These are phyloP conservation scores for Mitragyna speciosa DNA, from an alignment of 257 asterid genomes.

Conservation along the genomic window DNA sequence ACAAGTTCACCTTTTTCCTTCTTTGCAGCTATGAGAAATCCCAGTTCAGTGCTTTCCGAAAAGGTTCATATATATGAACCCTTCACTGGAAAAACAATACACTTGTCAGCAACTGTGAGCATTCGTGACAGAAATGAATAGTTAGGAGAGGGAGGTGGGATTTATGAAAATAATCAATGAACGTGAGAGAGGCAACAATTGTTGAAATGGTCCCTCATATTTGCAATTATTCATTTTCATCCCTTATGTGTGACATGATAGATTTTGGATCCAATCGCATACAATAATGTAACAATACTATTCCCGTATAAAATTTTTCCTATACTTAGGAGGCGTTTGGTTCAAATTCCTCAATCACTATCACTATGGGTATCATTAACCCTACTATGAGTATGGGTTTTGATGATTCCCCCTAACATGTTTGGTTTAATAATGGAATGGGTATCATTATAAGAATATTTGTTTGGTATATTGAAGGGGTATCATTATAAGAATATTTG, in stretches of 20 bases:
- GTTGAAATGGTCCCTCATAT: not conserved
- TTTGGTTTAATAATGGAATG: no score
- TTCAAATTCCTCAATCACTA: no score
- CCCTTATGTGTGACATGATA: no score
- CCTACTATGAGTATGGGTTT: no score
- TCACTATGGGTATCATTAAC: no score
- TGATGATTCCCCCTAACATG: no score
- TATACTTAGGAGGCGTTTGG: no score
- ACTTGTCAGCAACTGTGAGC: not conserved
- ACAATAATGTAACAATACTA: not conserved
- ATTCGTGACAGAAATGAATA: constrained; percentile 15
- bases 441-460: no score
- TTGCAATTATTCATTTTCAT: not conserved
- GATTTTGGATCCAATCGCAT: not conserved
- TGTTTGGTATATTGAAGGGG: no score
- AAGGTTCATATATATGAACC: constrained; percentile 11
- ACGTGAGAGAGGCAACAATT: not conserved
- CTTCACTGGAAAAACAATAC: constrained; percentile 16
- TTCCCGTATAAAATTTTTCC: no score
- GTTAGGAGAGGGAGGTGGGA: constrained; percentile 7
- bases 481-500: no score
- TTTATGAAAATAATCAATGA: constrained; percentile 23
- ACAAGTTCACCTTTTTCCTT: constrained; percentile 20
- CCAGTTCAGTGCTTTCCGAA: constrained; percentile 2
- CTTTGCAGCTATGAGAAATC: constrained; percentile 1